Percentiles rank a stretch among this genome's conserved stretches.
Evolutionary conservation across 441 rosid species (phyloP).

Genomic region (Gossypium schwendimanii): DNA sequence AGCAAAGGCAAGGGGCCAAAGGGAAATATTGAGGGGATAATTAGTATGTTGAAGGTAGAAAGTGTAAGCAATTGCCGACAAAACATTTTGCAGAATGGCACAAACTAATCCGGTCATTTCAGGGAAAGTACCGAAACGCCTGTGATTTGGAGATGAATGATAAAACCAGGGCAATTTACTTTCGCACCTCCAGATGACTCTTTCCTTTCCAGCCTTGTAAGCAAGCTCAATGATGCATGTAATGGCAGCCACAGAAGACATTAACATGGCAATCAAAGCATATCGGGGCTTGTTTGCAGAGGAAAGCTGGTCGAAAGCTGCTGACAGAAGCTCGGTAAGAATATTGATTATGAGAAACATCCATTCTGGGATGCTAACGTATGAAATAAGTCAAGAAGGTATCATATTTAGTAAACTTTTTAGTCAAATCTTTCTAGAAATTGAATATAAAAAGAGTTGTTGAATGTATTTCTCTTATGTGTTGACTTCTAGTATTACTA

Average conservation of each 20-base stretch:
- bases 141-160: background rate
- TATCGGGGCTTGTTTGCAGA: background rate
- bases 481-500: background rate
- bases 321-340: conserved; percentile 6
- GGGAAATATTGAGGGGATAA: background rate
- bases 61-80: background rate
- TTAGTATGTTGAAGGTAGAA: background rate
- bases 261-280: conserved; percentile 5
- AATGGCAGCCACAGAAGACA: background rate
- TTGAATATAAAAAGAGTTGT: background rate
- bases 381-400: background rate
- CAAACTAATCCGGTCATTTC: background rate
- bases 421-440: background rate
- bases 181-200: conserved; percentile 6
- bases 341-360: conserved; percentile 2
- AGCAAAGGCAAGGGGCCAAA: conserved; percentile 6
- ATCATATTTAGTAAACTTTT: background rate
- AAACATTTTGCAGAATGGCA: background rate
- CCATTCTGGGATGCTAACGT: conserved; percentile 2
- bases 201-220: conserved; percentile 3
- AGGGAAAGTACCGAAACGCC: background rate
- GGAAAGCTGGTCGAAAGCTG: conserved; percentile 11
- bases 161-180: conserved; percentile 5
- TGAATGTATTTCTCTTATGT: background rate
- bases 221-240: conserved; percentile 8